phyloP scores from a whole-genome alignment of 2,329 filamentous ascomycete genomes.

The Rhinocladiella similis region DNA sequence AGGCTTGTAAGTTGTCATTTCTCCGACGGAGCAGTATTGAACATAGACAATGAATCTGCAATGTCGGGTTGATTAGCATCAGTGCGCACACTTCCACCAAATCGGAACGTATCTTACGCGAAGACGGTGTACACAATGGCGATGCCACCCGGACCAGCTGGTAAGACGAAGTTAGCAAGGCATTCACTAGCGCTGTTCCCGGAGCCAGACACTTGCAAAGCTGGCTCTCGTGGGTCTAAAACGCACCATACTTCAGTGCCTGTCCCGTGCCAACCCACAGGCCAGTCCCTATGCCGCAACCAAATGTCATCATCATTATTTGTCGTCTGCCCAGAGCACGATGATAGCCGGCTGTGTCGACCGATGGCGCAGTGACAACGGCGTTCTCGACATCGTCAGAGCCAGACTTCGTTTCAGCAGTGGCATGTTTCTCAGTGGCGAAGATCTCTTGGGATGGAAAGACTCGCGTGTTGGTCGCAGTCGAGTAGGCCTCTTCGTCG shows the following conservation, averaged over 20 bases:
- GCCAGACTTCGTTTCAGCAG: no score
- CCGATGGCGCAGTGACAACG: no score
- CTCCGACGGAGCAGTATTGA: neutral
- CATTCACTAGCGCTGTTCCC: no score
- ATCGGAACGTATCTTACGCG: neutral
- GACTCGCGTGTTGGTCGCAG: no score
- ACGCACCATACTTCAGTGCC: neutral
- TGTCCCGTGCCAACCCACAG: neutral
- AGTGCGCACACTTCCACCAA: no score
- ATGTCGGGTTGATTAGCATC: no score
- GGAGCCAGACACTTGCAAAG: no score
- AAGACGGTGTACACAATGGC: neutral
- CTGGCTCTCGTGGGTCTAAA: no score
- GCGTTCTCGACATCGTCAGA: no score
- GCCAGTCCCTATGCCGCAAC: neutral
- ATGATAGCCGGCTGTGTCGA: conserved; percentile 30
- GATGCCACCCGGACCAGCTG: neutral
- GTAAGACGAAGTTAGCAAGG: neutral
- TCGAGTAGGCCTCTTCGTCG: no score
- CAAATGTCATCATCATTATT: neutral
- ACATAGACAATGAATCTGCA: neutral
- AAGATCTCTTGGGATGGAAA: no score
- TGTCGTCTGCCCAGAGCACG: neutral
- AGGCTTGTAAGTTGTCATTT: neutral
- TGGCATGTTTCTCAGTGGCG: no score